phyloP scores from a whole-genome alignment of 2,329 filamentous ascomycete species.

The Cladosporium sphaerospermum region DNA sequence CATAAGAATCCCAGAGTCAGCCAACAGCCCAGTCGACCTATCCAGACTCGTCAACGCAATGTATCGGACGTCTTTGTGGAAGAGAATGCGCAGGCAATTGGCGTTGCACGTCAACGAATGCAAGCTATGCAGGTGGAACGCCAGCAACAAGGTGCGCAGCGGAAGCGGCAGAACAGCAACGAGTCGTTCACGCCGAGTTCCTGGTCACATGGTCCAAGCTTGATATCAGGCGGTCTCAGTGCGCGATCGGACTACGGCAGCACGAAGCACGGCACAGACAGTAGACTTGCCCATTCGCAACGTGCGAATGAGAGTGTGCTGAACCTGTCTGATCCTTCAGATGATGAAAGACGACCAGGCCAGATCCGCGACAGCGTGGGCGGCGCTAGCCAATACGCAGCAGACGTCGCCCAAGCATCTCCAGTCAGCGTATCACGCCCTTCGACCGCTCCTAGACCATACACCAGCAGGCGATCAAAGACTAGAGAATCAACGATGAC shows the following conservation, averaged over 20 bases:
- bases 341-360: constrained; percentile 24
- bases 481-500: constrained; percentile 14
- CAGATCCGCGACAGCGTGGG: constrained; percentile 2
- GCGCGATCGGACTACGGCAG: neutral
- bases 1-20: neutral
- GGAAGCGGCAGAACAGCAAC: neutral
- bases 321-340: constrained; percentile 20
- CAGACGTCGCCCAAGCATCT: constrained; percentile 3
- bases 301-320: constrained; percentile 16
- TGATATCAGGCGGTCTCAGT: constrained; percentile 2
- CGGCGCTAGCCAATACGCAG: neutral
- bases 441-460: constrained; percentile 12
- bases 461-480: constrained; percentile 11
- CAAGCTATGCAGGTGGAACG: constrained; percentile 9
- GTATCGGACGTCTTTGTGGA: constrained; percentile 13
- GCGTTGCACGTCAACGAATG: constrained; percentile 15
- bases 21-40: neutral
- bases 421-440: constrained; percentile 2
- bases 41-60: constrained; percentile 7
- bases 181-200: constrained; percentile 2
- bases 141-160: neutral
- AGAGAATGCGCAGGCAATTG: constrained; percentile 15
- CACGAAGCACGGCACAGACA: constrained; percentile 5
- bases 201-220: neutral
- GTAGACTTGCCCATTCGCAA: constrained; percentile 14